A percentile compares a stretch with the other conserved stretches of the same genome.
Evolutionary conservation across 257 asterid genomes (phyloP).

Genomic region (Solanum arcanum): DNA sequence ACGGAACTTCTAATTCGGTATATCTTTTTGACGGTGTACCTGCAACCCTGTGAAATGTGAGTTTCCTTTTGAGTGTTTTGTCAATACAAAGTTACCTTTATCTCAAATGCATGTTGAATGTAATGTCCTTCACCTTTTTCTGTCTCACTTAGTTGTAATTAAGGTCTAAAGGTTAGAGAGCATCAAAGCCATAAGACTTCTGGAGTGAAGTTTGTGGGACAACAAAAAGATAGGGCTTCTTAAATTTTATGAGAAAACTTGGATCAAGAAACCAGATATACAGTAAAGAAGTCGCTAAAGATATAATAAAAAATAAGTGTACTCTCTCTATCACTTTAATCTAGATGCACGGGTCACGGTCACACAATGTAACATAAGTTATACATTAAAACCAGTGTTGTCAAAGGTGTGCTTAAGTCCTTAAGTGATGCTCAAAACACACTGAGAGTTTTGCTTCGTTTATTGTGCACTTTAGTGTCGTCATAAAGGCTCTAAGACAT

Average conservation of each 20-base stretch:
- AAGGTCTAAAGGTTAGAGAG: not conserved
- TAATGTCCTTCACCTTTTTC: not conserved
- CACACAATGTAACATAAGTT: not conserved
- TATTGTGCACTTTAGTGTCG: not conserved
- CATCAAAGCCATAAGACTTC: not conserved
- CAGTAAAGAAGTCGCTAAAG: not conserved
- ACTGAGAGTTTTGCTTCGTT: not conserved
- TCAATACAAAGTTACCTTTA: not conserved
- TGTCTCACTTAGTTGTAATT: not conserved
- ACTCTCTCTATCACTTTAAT: not conserved
- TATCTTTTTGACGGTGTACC: not conserved
- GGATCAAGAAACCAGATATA: not conserved
- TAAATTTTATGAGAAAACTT: not conserved
- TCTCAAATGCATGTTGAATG: not conserved
- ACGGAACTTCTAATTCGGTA: not conserved
- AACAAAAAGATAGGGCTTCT: not conserved
- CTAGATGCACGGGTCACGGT: not conserved
- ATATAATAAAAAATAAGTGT: not conserved
- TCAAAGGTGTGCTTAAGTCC: not conserved
- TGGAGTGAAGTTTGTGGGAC: not conserved
- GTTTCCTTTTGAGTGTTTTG: not conserved
- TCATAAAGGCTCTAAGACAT: not conserved
- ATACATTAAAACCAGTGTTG: not conserved
- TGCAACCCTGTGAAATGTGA: not conserved
- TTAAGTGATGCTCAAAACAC: not conserved